Evolutionary conservation across 164 flowering plant genomes (phyloP), one percentile per base, ranked within the genome.

Genomic region (Vitis cinerea): DNA sequence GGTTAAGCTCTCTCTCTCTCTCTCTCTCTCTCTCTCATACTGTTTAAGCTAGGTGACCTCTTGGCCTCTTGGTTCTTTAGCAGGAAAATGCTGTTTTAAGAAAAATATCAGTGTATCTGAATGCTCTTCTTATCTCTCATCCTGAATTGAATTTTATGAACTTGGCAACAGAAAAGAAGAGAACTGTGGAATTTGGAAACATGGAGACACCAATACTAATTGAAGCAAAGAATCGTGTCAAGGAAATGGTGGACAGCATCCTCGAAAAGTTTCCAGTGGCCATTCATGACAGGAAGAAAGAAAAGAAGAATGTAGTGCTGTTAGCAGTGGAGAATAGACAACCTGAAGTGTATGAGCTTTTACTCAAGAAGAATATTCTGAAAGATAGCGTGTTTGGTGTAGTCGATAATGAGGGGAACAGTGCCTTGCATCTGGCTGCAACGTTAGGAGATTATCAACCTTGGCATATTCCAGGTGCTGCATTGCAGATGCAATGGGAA

Each of bases 401-500:
- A 3, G 70, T 82, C 3, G 89, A 85, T 58, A 37, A 48, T n/a
- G 15, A 81, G 3, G 85, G 84, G 8, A 82, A 85, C 63, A 82
- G 81, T 13, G 83, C 84, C 0, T 62, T 82, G 14, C 87, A 85
- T 59, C 76, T 83, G 0, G 87, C 85, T 0, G 85, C 84, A 2
- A 74, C 12, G 37, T 50, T 75, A 0, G 78, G 78, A 47, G 55
- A 63, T 8, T 15, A 82, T 17, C 61, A 63, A 16, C 89, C 89
- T 3, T 80, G 86, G 88, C 82, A 52, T 10, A 80, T 80, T 57
- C 82, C 85, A 5, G 86, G 85, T 0, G 78, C 82, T 47, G 85
- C 88, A 3, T 50, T 83, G 31, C 83, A 83, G 58, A 79, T 85
- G 86, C 85, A 79, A 62, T 83, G 83, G 81, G 85, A 85, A 66